Evolutionary conservation across 352 stramenopile species (phyloP).

Genomic region (Phytophthora hibernalis): DNA sequence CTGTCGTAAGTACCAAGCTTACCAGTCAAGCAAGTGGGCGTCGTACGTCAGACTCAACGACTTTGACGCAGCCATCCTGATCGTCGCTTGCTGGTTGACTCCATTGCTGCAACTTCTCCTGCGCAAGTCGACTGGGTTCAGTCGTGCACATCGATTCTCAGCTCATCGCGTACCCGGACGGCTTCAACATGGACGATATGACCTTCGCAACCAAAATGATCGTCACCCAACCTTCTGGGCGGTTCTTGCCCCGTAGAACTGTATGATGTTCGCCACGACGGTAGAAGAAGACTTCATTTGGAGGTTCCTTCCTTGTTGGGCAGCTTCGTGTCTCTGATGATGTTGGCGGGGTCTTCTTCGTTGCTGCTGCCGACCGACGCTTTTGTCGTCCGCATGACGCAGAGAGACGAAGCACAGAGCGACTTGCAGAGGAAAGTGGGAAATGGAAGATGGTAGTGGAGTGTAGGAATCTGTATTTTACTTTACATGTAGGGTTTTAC

Average conservation of each 20-base stretch:
- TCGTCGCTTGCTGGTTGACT: constrained; percentile 32
- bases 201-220: constrained; percentile 24
- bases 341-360: constrained; percentile 30
- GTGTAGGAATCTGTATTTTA: no score
- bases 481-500: no score
- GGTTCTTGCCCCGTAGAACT: constrained; percentile 22
- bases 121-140: constrained; percentile 20
- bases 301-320: constrained; percentile 26
- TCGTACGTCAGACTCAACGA: constrained; percentile 22
- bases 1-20: constrained; percentile 38
- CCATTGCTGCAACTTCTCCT: constrained; percentile 23
- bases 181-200: constrained; percentile 10
- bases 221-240: constrained; percentile 27
- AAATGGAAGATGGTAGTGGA: no score
- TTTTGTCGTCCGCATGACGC: no score
- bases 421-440: no score
- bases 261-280: constrained; percentile 33
- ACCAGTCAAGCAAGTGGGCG: constrained; percentile 30
- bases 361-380: no score
- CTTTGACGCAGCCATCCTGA: constrained; percentile 24
- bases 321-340: constrained; percentile 29
- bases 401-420: no score
- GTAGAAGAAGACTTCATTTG: constrained; percentile 28
- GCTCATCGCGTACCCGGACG: constrained; percentile 12
- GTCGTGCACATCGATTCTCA: constrained; percentile 19